Evolutionary conservation across 257 asterid species (phyloP).

Genomic region (Apocynum venetum): DNA sequence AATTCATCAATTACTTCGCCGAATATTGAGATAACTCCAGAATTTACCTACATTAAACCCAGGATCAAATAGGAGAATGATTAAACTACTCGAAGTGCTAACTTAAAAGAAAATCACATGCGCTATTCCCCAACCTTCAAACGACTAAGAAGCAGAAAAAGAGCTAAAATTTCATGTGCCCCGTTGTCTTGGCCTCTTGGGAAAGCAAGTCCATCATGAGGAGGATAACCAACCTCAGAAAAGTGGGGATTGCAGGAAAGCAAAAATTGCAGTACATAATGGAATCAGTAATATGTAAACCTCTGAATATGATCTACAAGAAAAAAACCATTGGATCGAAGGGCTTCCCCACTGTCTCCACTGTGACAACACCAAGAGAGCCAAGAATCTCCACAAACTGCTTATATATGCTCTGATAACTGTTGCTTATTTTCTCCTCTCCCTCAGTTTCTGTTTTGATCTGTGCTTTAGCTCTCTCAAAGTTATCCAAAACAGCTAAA

Average conservation of each 20-base stretch:
- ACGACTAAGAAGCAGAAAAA: no score
- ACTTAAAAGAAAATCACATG: neutral
- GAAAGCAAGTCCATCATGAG: no score
- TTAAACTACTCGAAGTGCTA: conserved; percentile 9
- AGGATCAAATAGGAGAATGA: conserved; percentile 31
- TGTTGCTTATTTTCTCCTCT: conserved; percentile 64
- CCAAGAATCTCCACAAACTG: conserved; percentile 74
- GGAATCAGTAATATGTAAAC: no score
- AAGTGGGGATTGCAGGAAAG: no score
- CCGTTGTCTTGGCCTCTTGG: no score
- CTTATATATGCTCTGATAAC: conserved; percentile 75
- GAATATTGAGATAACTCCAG: conserved; percentile 67
- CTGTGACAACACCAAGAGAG: conserved; percentile 63
- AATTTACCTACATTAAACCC: conserved; percentile 67
- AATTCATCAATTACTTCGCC: conserved; percentile 54
- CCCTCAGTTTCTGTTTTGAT: conserved; percentile 69
- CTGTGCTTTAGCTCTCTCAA: no score
- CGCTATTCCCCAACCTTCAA: neutral
- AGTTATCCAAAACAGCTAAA: no score
- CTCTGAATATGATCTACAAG: no score
- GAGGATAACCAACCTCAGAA: no score
- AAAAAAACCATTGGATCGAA: conserved; percentile 68
- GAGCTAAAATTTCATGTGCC: no score
- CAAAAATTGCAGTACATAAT: no score
- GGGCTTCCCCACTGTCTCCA: conserved; percentile 62